phyloP scores from a whole-genome alignment of 179 eudicot genomes.

The Drosera spatulata region DNA sequence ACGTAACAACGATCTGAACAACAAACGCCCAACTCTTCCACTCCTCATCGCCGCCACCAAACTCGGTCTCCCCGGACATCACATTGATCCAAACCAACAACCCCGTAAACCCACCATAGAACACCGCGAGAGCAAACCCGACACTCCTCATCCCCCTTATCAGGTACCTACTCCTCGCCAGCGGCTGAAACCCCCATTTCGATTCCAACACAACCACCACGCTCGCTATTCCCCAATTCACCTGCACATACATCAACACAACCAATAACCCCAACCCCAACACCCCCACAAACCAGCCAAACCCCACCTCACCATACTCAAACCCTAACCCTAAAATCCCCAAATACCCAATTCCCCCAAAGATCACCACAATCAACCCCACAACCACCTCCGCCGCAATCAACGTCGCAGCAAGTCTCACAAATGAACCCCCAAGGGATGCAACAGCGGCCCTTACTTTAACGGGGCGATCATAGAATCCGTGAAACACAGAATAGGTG shows the following conservation, averaged over 20 bases:
- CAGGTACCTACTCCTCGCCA: constrained; percentile 40
- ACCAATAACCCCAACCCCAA: constrained; percentile 8
- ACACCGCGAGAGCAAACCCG: constrained; percentile 26
- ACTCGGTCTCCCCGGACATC: constrained; percentile 6
- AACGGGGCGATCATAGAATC: constrained; percentile 68
- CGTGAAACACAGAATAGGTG: constrained; percentile 56
- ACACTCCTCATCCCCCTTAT: constrained; percentile 47
- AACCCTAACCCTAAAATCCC: constrained; percentile 14
- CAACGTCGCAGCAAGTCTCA: constrained; percentile 32
- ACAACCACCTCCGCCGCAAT: constrained; percentile 13
- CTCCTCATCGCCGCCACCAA: constrained; percentile 7
- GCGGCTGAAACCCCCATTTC: constrained; percentile 51
- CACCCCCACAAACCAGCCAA: neutral
- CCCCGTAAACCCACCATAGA: constrained; percentile 12
- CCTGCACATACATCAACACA: constrained; percentile 17
- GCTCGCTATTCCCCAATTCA: constrained; percentile 38
- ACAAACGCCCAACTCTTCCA: constrained; percentile 33
- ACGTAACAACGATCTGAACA: constrained; percentile 22
- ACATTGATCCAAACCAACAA: constrained; percentile 14
- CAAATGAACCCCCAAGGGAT: constrained; percentile 24
- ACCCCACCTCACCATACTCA: neutral
- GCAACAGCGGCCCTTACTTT: constrained; percentile 29
- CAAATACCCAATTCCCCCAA: constrained; percentile 9
- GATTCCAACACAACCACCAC: constrained; percentile 60
- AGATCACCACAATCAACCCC: constrained; percentile 6